Percentiles rank a stretch among this genome's conserved stretches.
These are phyloP conservation scores for Rhodomyrtus psidioides DNA, from an alignment of 441 rosid species.

Conservation along the genomic window DNA sequence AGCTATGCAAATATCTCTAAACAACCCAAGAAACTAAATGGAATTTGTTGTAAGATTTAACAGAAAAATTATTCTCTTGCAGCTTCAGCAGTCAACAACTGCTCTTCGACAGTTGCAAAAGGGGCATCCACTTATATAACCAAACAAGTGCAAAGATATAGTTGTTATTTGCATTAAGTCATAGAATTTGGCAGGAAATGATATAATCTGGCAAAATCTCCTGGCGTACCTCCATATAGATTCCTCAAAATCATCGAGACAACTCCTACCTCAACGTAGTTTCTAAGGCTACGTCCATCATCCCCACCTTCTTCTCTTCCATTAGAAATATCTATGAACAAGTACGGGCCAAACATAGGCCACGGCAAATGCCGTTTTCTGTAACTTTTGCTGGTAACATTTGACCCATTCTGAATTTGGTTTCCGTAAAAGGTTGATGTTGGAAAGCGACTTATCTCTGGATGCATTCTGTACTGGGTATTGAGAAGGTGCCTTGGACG, in stretches of 20 bases:
- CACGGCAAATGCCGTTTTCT: constrained; percentile 17
- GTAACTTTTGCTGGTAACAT: constrained; percentile 15
- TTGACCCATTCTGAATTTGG: constrained; percentile 20
- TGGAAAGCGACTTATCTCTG: constrained; percentile 37
- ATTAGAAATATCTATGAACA: constrained; percentile 30
- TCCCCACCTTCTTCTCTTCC: constrained; percentile 35
- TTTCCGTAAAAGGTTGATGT: constrained; percentile 22
- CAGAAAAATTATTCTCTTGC: background rate
- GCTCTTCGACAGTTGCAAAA: background rate
- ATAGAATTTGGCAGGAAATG: background rate
- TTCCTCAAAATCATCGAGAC: constrained; percentile 19
- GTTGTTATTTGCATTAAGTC: background rate
- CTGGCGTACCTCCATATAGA: constrained; percentile 15
- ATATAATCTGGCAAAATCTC: background rate
- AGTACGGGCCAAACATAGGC: constrained; percentile 38
- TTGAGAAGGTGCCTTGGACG: constrained; percentile 31
- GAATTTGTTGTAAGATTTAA: background rate
- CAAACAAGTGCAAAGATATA: background rate
- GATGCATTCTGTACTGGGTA: constrained; percentile 54
- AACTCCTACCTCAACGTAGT: constrained; percentile 33
- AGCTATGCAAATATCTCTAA: background rate
- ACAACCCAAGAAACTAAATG: background rate
- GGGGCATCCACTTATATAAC: background rate
- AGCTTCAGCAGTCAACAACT: background rate
- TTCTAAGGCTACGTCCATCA: constrained; percentile 20